A percentile compares a stretch with the other conserved stretches of the same genome.
Evolutionary conservation across 2,329 filamentous ascomycete species (phyloP).

Genomic region (Lecanosticta acicola): DNA sequence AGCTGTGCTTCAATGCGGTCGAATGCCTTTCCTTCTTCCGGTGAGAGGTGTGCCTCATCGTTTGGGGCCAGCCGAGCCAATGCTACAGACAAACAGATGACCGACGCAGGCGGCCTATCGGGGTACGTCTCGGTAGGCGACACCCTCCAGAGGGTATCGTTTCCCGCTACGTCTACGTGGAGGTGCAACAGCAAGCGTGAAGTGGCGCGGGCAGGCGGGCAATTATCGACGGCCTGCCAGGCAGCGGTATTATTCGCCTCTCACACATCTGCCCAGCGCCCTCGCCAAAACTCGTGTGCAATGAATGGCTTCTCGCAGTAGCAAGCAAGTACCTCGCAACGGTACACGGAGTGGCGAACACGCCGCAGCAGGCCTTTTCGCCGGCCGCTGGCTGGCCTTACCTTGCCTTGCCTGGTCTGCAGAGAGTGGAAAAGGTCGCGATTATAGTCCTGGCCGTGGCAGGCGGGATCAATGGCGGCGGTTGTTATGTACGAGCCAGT

Average conservation of each 20-base stretch:
- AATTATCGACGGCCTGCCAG: background rate
- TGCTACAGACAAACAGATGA: conserved; percentile 19
- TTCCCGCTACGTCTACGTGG: background rate
- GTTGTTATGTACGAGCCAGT: background rate
- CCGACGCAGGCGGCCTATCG: conserved; percentile 7
- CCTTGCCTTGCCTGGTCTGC: no score
- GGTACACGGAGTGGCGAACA: no score
- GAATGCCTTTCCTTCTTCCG: background rate
- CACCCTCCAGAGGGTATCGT: background rate
- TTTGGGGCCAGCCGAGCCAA: conserved; percentile 10
- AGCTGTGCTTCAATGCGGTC: background rate
- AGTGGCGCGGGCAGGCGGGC: background rate
- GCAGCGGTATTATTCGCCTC: background rate
- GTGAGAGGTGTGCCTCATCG: conserved; percentile 13
- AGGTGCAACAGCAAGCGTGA: background rate
- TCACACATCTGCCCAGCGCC: background rate
- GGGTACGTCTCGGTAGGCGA: background rate
- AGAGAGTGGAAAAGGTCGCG: no score
- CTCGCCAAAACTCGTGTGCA: background rate
- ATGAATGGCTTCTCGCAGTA: no score
- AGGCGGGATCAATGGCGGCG: background rate
- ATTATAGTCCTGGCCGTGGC: no score
- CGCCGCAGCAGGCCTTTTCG: no score
- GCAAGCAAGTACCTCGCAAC: no score
- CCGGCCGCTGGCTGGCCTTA: no score